Conservation (phyloP, 768 basidiomycete genomes). For the Boletus speciosus region DNA sequence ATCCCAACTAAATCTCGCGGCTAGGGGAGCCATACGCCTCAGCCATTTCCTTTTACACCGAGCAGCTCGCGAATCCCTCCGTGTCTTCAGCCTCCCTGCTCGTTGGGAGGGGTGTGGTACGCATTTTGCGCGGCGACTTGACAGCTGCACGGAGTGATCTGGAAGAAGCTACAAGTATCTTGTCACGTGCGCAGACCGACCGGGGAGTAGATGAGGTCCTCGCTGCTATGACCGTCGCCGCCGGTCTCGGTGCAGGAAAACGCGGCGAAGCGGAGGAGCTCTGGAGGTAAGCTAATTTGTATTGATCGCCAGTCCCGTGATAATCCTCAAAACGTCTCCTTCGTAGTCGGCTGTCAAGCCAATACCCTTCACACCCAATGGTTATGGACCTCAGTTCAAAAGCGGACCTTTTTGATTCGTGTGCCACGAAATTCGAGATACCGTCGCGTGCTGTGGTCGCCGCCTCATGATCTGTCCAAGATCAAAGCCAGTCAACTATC, state of each 20-base stretch:
- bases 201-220: conserved; percentile 57
- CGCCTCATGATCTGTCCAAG: conserved; percentile 5
- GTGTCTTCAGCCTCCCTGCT: conserved; percentile 70
- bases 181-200: conserved; percentile 44
- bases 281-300: conserved; percentile 54
- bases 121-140: conserved; percentile 73
- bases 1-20: background rate
- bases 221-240: conserved; percentile 63
- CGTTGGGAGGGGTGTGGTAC: conserved; percentile 74
- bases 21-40: conserved; percentile 37
- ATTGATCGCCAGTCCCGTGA: background rate
- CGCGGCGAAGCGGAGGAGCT: conserved; percentile 60
- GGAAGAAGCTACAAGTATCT: conserved; percentile 53
- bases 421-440: conserved; percentile 55
- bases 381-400: conserved; percentile 61
- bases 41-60: conserved; percentile 66
- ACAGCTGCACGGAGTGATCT: conserved; percentile 76
- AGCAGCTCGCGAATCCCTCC: conserved; percentile 79
- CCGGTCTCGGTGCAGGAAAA: conserved; percentile 55
- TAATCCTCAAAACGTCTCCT: conserved; percentile 4
- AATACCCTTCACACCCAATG: conserved; percentile 67
- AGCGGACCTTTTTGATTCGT: conserved; percentile 59
- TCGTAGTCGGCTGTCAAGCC: conserved; percentile 40
- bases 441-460: conserved; percentile 46
- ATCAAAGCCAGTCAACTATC: background rate